Conservation (phyloP, 768 basidiomycete genomes). For the Cyclocybe aegerita region DNA sequence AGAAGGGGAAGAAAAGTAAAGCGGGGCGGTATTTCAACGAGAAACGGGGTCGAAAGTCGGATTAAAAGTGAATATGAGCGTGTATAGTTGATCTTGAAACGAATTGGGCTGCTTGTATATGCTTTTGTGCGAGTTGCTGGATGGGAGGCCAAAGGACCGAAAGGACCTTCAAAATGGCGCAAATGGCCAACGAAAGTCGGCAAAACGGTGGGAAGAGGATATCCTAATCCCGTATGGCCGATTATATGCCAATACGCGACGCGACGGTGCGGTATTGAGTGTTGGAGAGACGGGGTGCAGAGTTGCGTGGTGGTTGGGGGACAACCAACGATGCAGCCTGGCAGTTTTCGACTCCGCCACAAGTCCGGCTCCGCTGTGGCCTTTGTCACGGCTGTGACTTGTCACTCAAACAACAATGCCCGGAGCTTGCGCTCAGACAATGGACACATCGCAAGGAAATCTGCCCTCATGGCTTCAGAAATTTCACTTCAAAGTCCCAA, state of each 20-base stretch:
- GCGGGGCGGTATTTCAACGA: slow-evolving; percentile 14
- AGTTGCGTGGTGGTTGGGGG: slow-evolving; percentile 43
- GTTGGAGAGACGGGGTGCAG: slow-evolving; percentile 25
- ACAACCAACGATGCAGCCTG: slow-evolving; percentile 43
- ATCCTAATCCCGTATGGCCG: slow-evolving; percentile 14
- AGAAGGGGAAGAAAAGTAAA: slow-evolving; percentile 9
- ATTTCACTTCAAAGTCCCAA: no score
- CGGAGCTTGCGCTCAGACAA: background rate
- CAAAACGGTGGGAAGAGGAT: slow-evolving; percentile 15
- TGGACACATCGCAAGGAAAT: no score
- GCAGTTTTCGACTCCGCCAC: slow-evolving; percentile 44
- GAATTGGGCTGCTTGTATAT: slow-evolving; percentile 26
- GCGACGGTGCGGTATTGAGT: slow-evolving; percentile 24
- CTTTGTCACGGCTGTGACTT: slow-evolving; percentile 10
- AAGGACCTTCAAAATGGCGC: slow-evolving; percentile 26
- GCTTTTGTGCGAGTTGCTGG: slow-evolving; percentile 30
- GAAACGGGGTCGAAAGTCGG: slow-evolving; percentile 27
- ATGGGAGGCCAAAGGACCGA: slow-evolving; percentile 25
- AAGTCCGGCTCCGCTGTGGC: slow-evolving; percentile 33
- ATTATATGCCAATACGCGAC: slow-evolving; percentile 20
- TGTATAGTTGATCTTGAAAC: slow-evolving; percentile 19
- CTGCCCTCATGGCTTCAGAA: no score
- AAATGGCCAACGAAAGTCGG: slow-evolving; percentile 27
- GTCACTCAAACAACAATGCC: background rate
- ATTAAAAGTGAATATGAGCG: slow-evolving; percentile 27